These are phyloP conservation scores for Leptoxyphium fumago DNA, from an alignment of 2,329 filamentous ascomycete species.

Conservation along the genomic window DNA sequence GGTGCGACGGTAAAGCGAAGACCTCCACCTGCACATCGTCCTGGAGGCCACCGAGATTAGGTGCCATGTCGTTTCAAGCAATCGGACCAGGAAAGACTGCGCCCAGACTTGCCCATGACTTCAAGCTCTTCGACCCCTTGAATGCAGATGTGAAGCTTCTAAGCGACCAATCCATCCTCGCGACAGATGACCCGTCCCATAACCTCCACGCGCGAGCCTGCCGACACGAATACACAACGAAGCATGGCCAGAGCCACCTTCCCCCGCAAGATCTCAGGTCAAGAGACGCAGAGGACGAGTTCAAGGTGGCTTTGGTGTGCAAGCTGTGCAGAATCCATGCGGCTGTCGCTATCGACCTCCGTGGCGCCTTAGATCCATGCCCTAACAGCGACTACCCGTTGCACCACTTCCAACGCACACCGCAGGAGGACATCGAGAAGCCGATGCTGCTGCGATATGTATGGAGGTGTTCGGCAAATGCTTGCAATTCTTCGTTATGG, in stretches of 20 bases:
- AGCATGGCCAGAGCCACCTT: slow-evolving; percentile 39
- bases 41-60: not conserved
- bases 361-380: slow-evolving; percentile 27
- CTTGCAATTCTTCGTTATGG: slow-evolving; percentile 39
- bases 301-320: slow-evolving; percentile 47
- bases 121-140: slow-evolving; percentile 37
- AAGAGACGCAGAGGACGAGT: slow-evolving; percentile 25
- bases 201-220: slow-evolving; percentile 29
- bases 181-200: slow-evolving; percentile 22
- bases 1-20: too few species aligned
- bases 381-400: slow-evolving; percentile 38
- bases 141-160: slow-evolving; percentile 33
- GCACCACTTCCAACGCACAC: slow-evolving; percentile 40
- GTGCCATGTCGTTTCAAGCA: not conserved
- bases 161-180: slow-evolving; percentile 41
- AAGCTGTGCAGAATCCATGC: slow-evolving; percentile 47
- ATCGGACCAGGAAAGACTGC: slow-evolving; percentile 31
- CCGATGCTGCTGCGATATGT: slow-evolving; percentile 22
- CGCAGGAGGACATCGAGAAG: slow-evolving; percentile 4
- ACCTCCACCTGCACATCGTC: too few species aligned
- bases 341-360: slow-evolving; percentile 41
- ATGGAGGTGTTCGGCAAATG: slow-evolving; percentile 45
- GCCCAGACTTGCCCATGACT: slow-evolving; percentile 36
- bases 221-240: slow-evolving; percentile 44
- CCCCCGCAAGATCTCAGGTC: slow-evolving; percentile 28